Evolutionary conservation across 805 yeast genomes (phyloP).

Genomic region (Teunomyces gatunensis): DNA sequence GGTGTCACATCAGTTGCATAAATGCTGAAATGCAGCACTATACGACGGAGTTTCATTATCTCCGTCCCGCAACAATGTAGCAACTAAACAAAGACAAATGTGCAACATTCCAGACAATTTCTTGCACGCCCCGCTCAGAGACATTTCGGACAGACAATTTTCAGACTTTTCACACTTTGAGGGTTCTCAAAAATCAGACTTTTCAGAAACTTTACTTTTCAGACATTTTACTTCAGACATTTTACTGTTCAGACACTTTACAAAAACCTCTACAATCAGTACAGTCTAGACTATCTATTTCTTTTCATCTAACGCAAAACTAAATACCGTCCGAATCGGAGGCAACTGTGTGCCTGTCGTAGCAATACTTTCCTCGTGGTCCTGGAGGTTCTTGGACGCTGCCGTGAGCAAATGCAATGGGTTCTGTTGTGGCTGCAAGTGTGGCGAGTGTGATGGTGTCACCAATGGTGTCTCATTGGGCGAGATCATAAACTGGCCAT

Average conservation of each 20-base stretch:
- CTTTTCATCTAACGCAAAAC: conserved; percentile 2
- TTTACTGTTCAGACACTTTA: too few species aligned
- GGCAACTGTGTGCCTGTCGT: conserved; percentile 41
- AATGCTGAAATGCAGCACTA: background rate
- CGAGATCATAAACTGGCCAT: conserved; percentile 13
- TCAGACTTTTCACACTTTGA: too few species aligned
- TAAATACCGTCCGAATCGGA: conserved; percentile 35
- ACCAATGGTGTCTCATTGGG: conserved; percentile 49
- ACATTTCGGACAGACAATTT: too few species aligned
- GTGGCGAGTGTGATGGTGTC: conserved; percentile 52
- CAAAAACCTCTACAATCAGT: too few species aligned
- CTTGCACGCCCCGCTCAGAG: too few species aligned
- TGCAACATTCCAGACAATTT: too few species aligned
- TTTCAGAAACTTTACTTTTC: too few species aligned
- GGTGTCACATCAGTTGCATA: too few species aligned
- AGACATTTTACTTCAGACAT: too few species aligned
- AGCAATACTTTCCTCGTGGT: conserved; percentile 30
- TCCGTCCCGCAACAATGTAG: background rate
- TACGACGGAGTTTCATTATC: background rate
- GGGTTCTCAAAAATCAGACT: too few species aligned
- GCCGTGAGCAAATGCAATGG: conserved; percentile 21
- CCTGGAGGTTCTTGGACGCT: conserved; percentile 24
- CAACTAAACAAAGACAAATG: too few species aligned
- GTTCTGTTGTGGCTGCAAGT: conserved; percentile 25
- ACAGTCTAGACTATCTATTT: background rate